Base-by-base conservation (phyloP, 805 yeast genomes). In the Pichia nanzhaoensis region DNA sequence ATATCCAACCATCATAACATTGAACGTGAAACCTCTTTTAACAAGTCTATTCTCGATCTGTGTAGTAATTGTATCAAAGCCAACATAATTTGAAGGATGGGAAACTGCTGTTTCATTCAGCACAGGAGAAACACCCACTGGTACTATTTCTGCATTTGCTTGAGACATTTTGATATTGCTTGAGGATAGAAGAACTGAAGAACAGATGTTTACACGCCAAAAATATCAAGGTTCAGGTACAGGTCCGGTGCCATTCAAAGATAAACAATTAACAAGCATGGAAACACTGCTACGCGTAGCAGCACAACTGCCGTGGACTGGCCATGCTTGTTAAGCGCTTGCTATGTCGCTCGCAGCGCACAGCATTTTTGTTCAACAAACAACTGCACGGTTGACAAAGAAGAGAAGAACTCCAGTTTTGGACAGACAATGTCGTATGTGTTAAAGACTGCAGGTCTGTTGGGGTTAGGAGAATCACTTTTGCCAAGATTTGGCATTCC, bases 51-150 rank as follows among this genome's bases (percentile, higher is more conserved):
- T 88, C 66, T 93, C 97, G 60, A 93, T 93, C 68, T 93, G 99
- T 32, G 84, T 77, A 41, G 98, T 91, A 67, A 93, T 91, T 51
- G 97, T 83, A 67, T 93, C 98, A 63, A 93, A 91, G 38, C 99
- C 99, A 52, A 93, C 98, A 64, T 90, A 90, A 46, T 80, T 76
- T 39, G 72, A 67, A 21, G 96, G 96, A 51, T 77, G 78, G 10
- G 63, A 45, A 34, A 49, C 45, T 3, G 48, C 21, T 12, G 37
- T 9, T 18, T 43, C 40, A n/a, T 28, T 32, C 5, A 5, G 5
- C 5, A 10, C 28, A 20, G 28, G n/a, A 9, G 19, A 17, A 34
- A 38, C 34, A 16, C 20, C 20, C 4, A 30, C 18, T 16, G 34
- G 9, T 6, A 1, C 16, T 10, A 30, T 30, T 14, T 33, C 37